Evolutionary conservation across 345 rosid species (phyloP), one percentile per base, ranked within the genome.

Genomic region (Ceriops decandra): DNA sequence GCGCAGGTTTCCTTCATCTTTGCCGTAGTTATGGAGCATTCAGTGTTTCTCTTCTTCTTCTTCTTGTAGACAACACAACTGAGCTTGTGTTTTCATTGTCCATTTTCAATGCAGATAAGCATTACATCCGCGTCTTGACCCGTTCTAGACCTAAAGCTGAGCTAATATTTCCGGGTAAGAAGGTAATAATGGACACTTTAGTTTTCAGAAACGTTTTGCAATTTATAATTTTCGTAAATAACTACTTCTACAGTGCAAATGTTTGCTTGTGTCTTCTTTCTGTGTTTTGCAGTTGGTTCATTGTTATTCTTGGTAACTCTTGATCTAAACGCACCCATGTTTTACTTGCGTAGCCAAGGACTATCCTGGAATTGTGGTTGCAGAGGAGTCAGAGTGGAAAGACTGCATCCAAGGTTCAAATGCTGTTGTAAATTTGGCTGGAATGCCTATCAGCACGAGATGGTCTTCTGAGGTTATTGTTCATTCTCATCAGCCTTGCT

Each of bases 91-190:
- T 56, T 57, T 30, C 46, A 72, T 57, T 21, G 35, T 62, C 30
- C 36, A 4, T 15, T 60, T 71, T 66, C 33, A 62, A 7, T 68
- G 82, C 93, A 90, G 98, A 88, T 63, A 85, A 81, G 62, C 95
- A 89, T 73, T 69, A 69, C 28, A 73, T 89, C 66, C 86, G 83
- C 57, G 90, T 93, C 78, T 84, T 93, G 79, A 90, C 97, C 38
- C 98, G 97, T 69, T 87, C 97, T 32, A 86, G 77, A 80, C 85
- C 97, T 49, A 87, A 85, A 83, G 97, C 98, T 52, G 80, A 85
- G 84, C 72, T 78, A 81, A 81, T 86, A 79, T 93, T 93, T 90
- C 96, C 98, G 54, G 97, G 96, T 93, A 93, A 90, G 97, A 86
- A 93, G 97, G 97, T 89, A 90, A 88, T 76, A 79, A 46, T 42